Base-by-base conservation (phyloP, 305 asterid species). In the Salvia sclarea region DNA sequence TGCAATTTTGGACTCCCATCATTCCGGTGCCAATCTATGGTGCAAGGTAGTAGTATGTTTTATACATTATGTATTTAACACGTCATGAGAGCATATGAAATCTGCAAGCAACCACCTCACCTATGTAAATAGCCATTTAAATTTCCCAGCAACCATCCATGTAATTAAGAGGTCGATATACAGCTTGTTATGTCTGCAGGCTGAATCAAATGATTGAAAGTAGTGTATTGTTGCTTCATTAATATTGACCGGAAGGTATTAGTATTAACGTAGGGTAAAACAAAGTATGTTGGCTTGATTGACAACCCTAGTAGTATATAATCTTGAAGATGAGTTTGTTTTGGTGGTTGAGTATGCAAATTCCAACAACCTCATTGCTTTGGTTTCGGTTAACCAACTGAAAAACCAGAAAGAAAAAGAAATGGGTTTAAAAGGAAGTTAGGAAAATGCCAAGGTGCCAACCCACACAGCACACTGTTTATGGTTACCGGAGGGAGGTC, bases 111-210 rank as follows among this genome's bases (percentile, higher is more conserved):
- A 59, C 48, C 65, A 37, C 22, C 53, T 50, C 14, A 57, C 50
- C 67, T 67, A 6, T 75, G 78, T 79, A 79, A 38, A 75, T 79
- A 75, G 67, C 18, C 18, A 45, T 50, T 20, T 52, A n/a, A 8
- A 43, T 64, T 60, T 17, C 54, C 59, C 47, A 54, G 30, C 71
- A 35, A 11, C 64, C 11, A 59, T 50, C 64, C 28, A 60, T 78
- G 82, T 74, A 74, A 78, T 74, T 74, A 69, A 60, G 74, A 50
- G 43, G 33, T 62, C 22, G 12, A 11, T 50, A 49, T 44, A 40
- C n/a, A 60, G 72, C 44, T 50, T 14, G 58, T 64, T 62, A 44
- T 40, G 45, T 17, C 70, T 49, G 61, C 61, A 55, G 21, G 2
- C 6, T 54, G 28, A 35, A 9, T 58, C 30, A 37, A 18, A 6